Percentiles rank a stretch among this genome's conserved stretches.
These are phyloP conservation scores for Wallacemonas sp. DNA, from an alignment of 208 protist genomes.

Conservation along the genomic window DNA sequence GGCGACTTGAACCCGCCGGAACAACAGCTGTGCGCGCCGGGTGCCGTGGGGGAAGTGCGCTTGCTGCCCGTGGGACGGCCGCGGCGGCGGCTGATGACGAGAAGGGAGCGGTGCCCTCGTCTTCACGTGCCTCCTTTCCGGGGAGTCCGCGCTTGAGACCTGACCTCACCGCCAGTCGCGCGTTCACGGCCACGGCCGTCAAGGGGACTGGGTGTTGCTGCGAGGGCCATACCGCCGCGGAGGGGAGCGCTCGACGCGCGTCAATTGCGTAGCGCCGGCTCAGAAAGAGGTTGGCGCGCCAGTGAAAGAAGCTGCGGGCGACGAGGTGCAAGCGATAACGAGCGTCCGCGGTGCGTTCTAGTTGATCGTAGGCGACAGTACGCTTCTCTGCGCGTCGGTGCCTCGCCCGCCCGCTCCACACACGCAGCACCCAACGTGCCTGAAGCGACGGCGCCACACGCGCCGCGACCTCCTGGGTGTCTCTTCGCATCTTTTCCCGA, in stretches of 20 bases:
- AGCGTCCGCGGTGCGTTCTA: conserved; percentile 1
- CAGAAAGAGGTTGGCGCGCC: conserved; percentile 17
- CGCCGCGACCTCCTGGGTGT: neutral
- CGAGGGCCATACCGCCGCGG: neutral
- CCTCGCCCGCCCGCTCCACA: neutral
- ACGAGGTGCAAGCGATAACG: neutral
- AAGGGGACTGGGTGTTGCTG: neutral
- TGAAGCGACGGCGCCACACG: neutral
- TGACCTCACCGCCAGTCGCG: neutral
- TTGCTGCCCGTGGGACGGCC: too few species aligned
- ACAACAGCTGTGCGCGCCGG: too few species aligned
- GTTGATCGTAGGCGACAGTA: too few species aligned
- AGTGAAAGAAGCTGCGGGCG: conserved; percentile 27
- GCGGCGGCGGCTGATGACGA: too few species aligned
- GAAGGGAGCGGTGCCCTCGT: too few species aligned
- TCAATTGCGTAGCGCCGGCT: conserved; percentile 18
- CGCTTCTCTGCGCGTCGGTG: neutral
- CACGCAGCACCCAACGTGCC: neutral
- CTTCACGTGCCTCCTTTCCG: too few species aligned
- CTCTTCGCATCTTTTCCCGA: neutral
- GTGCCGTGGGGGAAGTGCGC: too few species aligned
- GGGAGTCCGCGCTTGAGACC: too few species aligned
- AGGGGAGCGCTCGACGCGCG: conserved; percentile 14
- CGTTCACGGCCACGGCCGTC: neutral
- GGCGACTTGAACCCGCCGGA: too few species aligned